Base-by-base conservation (phyloP, 495 filamentous ascomycete species). In the Lentithecium fluviatile region DNA sequence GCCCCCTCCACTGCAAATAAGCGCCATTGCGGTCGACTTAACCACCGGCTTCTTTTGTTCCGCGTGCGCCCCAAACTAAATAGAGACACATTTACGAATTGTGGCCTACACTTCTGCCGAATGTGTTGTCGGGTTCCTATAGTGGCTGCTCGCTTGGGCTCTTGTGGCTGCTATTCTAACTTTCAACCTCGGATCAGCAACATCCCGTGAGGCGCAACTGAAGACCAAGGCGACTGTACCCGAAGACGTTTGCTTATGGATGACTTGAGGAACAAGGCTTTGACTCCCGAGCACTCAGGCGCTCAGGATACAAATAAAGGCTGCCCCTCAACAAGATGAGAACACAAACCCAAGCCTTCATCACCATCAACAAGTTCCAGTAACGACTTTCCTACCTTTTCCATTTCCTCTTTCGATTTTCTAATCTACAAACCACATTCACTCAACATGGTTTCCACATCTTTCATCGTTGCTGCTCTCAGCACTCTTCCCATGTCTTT, bases 401-500 rank as follows among this genome's bases (percentile, higher is more conserved):
- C 47, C 26, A 19, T 52, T 52, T 45, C 26, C 24, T 36, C 21
- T 43, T 54, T 24, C 19, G n/a, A n/a, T n/a, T n/a, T n/a, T n/a
- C 34, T 54, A 23, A 40, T n/a, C 4, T 13, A n/a, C n/a, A 53
- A 32, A 51, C 24, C 53, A 34, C 38, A 6, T 32, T 46, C 40
- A 15, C 40, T 15, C 53, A 53, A 15, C 13, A 61, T 61, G 58
- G 49, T 61, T 51, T 62, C 52, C 2, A 48, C 51, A 8, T 43
- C 23, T 43, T 46, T 63, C 53, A 38, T 63, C 43, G 52, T 43
- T 46, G 45, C 52, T 46, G 45, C 37, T 56, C 60, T 63, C 40
- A 26, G 53, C 21, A 43, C 42, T 23, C n/a, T 36, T 56, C 40
- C 45, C 46, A 24, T 29, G 8, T 1, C 24, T 5, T 26, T 37